Conservation (phyloP, 352 stramenopile genomes). For the Phytophthora tentaculata region DNA sequence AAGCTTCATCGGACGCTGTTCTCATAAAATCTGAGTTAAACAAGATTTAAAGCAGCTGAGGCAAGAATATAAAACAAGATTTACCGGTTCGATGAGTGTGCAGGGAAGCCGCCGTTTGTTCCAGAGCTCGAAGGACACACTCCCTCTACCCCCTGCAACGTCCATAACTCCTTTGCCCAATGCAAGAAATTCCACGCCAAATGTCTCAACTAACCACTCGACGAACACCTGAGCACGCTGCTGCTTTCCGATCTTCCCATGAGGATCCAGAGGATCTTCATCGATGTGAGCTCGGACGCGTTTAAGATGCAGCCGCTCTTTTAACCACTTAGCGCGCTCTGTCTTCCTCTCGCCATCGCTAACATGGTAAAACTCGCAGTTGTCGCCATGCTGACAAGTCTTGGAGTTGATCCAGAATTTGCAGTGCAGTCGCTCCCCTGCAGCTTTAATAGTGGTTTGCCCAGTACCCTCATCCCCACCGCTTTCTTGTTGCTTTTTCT, state of each 20-base stretch:
- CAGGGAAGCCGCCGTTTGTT: slow-evolving; percentile 76
- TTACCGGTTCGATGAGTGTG: slow-evolving; percentile 85
- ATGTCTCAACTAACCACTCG: slow-evolving; percentile 79
- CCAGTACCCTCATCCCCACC: not conserved
- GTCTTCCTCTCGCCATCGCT: slow-evolving; percentile 50
- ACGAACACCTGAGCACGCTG: slow-evolving; percentile 75
- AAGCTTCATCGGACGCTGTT: slow-evolving; percentile 74
- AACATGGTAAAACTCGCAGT: slow-evolving; percentile 73
- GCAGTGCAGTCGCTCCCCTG: slow-evolving; percentile 46
- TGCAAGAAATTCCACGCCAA: slow-evolving; percentile 56
- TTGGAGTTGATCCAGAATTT: slow-evolving; percentile 90
- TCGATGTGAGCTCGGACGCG: slow-evolving; percentile 57
- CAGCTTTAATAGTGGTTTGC: not conserved
- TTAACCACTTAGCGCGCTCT: slow-evolving; percentile 64
- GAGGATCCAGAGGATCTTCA: slow-evolving; percentile 67
- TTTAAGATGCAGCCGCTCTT: slow-evolving; percentile 67
- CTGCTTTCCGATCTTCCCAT: slow-evolving; percentile 77
- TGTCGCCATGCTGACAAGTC: slow-evolving; percentile 67
- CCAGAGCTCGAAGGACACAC: slow-evolving; percentile 87
- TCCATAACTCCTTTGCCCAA: slow-evolving; percentile 75
- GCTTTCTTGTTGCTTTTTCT: slow-evolving; percentile 3
- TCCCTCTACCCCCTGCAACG: slow-evolving; percentile 79
- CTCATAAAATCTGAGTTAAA: slow-evolving; percentile 24
- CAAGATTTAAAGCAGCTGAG: not conserved
- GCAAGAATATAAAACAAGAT: slow-evolving; percentile 9